These are phyloP conservation scores for Neurospora sp. DNA, from an alignment of 495 filamentous ascomycete species.

Conservation along the genomic window DNA sequence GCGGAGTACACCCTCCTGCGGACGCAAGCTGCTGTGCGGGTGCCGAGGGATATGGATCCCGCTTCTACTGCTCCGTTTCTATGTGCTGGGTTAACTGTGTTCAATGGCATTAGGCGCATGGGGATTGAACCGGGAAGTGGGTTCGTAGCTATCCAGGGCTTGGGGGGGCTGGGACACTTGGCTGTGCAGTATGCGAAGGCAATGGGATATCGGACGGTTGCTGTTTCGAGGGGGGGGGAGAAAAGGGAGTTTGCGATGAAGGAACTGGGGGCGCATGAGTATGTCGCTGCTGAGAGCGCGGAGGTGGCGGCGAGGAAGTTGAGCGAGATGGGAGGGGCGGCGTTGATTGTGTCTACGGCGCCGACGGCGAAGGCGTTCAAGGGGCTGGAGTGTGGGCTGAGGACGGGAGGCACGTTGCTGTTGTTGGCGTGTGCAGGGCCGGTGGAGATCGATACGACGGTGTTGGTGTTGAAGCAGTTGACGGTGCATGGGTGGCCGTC, in stretches of 20 bases:
- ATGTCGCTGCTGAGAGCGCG: conserved; percentile 46
- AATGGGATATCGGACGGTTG: conserved; percentile 54
- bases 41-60: conserved; percentile 46
- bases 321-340: conserved; percentile 49
- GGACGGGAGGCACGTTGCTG: conserved; percentile 45
- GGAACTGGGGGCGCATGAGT: conserved; percentile 53
- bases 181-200: conserved; percentile 52
- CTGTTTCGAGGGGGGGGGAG: conserved; percentile 40
- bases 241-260: conserved; percentile 47
- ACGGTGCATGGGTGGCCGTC: conserved; percentile 51
- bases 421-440: conserved; percentile 46
- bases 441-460: conserved; percentile 39
- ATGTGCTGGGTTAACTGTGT: conserved; percentile 60
- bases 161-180: conserved; percentile 55
- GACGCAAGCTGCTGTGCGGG: conserved; percentile 47
- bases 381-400: conserved; percentile 43
- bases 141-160: conserved; percentile 50
- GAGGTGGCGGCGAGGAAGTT: conserved; percentile 40
- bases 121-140: conserved; percentile 42
- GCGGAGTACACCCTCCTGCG: conserved; percentile 52
- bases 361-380: conserved; percentile 45
- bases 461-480: conserved; percentile 38
- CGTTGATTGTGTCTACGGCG: conserved; percentile 52
- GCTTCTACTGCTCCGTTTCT: conserved; percentile 53
- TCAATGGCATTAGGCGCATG: conserved; percentile 56